Evolutionary conservation across 371 early-diverging fungal genomes (phyloP).

Genomic region (Mucor circinelloides): DNA sequence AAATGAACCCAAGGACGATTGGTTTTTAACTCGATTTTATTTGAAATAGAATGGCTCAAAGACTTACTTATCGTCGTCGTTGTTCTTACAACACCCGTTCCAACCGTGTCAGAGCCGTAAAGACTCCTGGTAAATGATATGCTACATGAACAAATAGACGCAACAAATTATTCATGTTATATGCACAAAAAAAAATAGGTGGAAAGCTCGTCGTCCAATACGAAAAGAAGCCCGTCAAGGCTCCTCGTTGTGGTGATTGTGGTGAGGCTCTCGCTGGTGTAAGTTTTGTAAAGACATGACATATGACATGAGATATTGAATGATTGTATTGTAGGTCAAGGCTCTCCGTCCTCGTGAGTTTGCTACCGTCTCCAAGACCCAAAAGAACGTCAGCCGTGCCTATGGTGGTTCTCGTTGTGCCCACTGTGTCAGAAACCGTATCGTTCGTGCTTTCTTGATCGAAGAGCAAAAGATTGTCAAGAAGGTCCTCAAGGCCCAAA

Average conservation of each 20-base stretch:
- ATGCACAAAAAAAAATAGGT: conserved; percentile 65
- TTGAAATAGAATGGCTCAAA: conserved; percentile 72
- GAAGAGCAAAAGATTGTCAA: conserved; percentile 99
- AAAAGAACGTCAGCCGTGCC: conserved; percentile 94
- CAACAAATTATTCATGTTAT: not conserved
- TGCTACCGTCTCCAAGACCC: conserved; percentile 87
- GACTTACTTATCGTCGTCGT: conserved; percentile 96
- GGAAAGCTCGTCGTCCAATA: conserved; percentile 91
- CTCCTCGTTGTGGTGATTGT: conserved; percentile 97
- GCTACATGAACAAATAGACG: not conserved
- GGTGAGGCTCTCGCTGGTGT: conserved; percentile 89
- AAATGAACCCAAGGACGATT: not conserved
- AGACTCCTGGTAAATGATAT: conserved; percentile 86
- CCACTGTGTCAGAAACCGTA: conserved; percentile 91
- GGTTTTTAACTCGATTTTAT: not conserved
- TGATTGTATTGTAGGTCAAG: conserved; percentile 65
- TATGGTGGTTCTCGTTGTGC: conserved; percentile 97
- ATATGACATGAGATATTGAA: not conserved
- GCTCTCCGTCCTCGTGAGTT: conserved; percentile 92
- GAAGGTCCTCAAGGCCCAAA: conserved; percentile 91
- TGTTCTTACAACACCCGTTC: conserved; percentile 99
- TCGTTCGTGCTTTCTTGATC: conserved; percentile 98
- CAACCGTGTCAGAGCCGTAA: conserved; percentile 94
- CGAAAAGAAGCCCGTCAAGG: conserved; percentile 91
- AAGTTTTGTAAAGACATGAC: conserved; percentile 35